Evolutionary conservation across 345 rosid species (phyloP).

Genomic region (Bruguiera gymnorhiza): DNA sequence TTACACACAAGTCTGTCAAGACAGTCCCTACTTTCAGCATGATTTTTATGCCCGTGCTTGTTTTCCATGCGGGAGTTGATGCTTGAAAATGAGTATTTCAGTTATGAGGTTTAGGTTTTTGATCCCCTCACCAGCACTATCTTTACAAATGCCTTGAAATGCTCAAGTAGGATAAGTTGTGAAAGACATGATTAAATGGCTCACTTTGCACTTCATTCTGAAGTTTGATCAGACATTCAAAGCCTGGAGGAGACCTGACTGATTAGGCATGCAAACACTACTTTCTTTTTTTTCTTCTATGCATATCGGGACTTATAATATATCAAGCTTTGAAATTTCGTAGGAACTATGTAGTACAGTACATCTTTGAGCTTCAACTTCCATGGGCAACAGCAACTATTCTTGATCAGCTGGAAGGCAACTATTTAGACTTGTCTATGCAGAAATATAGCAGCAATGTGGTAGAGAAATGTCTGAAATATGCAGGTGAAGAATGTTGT

Average conservation of each 20-base stretch:
- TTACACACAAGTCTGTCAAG: background rate
- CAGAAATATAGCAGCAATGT: slow-evolving; percentile 92
- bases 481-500: slow-evolving; percentile 47
- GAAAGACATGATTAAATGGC: background rate
- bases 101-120: background rate
- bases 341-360: slow-evolving; percentile 83
- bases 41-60: background rate
- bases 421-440: slow-evolving; percentile 68
- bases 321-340: slow-evolving; percentile 12
- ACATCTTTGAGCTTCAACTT: slow-evolving; percentile 57
- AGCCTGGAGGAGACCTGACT: too few relatives aligned
- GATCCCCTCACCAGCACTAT: background rate
- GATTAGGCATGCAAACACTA: background rate
- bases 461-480: slow-evolving; percentile 73
- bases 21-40: background rate
- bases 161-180: background rate
- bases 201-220: background rate
- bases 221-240: background rate
- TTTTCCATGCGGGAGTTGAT: background rate
- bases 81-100: too few relatives aligned
- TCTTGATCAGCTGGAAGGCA: slow-evolving; percentile 63
- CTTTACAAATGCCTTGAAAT: background rate
- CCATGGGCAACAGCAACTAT: slow-evolving; percentile 51
- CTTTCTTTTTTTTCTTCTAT: background rate
- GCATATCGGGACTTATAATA: background rate